phyloP scores from a whole-genome alignment of 2,329 filamentous ascomycete species.

The Lasiodiplodia sp. region DNA sequence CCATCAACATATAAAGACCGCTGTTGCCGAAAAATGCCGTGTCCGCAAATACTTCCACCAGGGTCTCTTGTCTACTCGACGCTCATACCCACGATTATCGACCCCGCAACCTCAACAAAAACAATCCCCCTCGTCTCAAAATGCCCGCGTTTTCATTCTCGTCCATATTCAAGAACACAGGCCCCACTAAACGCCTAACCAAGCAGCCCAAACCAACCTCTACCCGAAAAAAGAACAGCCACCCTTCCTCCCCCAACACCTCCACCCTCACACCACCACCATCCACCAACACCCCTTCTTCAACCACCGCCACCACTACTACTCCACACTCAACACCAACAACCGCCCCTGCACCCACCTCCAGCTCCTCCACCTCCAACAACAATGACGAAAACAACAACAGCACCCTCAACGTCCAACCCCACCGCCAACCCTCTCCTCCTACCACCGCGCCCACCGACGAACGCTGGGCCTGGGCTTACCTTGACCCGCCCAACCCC shows the following conservation, averaged over 20 bases:
- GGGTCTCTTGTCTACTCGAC: background rate
- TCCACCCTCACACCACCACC: background rate
- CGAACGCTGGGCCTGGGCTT: background rate
- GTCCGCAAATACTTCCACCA: too few species aligned
- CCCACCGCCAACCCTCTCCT: background rate
- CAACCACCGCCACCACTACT: background rate
- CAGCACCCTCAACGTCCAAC: background rate
- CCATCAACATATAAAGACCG: background rate
- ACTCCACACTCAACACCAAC: background rate
- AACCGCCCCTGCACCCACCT: background rate
- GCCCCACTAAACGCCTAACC: too few species aligned
- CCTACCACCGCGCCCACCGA: background rate
- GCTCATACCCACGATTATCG: too few species aligned
- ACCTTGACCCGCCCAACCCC: constrained; percentile 3
- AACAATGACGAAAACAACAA: background rate
- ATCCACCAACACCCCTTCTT: background rate
- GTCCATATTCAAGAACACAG: too few species aligned
- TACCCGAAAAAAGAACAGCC: background rate
- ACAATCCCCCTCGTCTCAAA: background rate
- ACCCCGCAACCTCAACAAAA: too few species aligned
- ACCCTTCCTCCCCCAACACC: background rate
- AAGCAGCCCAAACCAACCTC: background rate
- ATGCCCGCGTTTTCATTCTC: background rate
- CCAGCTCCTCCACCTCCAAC: background rate
- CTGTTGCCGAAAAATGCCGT: background rate